A percentile compares a stretch with the other conserved stretches of the same genome.
Conservation (phyloP, 2,329 filamentous ascomycete genomes). For the Fusarium longipes region DNA sequence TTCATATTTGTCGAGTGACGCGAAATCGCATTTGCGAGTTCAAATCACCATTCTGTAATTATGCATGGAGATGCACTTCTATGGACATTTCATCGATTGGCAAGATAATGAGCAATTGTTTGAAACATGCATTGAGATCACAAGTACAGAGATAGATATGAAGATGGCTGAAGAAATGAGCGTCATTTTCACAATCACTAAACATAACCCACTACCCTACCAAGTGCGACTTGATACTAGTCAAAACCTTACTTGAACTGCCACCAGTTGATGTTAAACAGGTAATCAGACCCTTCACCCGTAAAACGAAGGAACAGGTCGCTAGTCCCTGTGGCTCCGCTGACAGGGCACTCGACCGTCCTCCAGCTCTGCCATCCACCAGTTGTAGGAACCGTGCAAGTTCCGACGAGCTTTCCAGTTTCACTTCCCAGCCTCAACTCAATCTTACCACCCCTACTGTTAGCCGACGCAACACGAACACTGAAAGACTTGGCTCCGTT, state of each 20-base stretch:
- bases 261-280: constrained; percentile 26
- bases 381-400: constrained; percentile 9
- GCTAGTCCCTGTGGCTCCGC: not conserved
- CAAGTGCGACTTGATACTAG: no score
- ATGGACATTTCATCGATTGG: no score
- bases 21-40: no score
- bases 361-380: constrained; percentile 11
- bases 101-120: no score
- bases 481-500: not conserved
- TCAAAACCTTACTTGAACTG: not conserved
- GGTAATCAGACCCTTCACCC: not conserved
- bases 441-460: not conserved
- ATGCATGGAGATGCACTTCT: no score
- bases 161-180: no score
- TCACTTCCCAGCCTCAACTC: constrained; percentile 5
- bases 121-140: no score
- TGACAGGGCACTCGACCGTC: not conserved
- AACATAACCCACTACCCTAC: no score
- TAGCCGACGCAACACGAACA: not conserved
- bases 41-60: no score
- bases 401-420: constrained; percentile 5
- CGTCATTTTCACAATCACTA: no score
- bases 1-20: no score
- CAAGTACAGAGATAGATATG: no score
- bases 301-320: constrained; percentile 12